Evolutionary conservation across 2,329 filamentous ascomycete species (phyloP).

Genomic region (Conoideocrella luteorostrata): DNA sequence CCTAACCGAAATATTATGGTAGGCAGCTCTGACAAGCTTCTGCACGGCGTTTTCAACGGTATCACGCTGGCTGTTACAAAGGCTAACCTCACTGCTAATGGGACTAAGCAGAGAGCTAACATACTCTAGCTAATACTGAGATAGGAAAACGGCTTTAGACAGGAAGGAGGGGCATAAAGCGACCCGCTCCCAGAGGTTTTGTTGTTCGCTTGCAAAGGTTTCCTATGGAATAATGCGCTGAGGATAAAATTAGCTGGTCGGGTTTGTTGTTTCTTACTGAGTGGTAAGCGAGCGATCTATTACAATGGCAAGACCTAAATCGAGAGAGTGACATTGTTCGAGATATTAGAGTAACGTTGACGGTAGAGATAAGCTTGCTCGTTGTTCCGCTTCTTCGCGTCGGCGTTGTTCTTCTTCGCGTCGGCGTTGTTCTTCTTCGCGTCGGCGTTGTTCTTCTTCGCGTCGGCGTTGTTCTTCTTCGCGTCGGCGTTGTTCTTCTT

Average conservation of each 20-base stretch:
- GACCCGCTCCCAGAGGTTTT: slow-evolving; percentile 24
- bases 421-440: no score
- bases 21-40: slow-evolving; percentile 23
- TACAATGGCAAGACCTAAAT: slow-evolving; percentile 22
- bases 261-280: slow-evolving; percentile 27
- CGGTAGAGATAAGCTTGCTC: slow-evolving; percentile 13
- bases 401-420: no score
- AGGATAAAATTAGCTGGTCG: slow-evolving; percentile 26
- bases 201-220: slow-evolving; percentile 23
- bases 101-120: slow-evolving; percentile 22
- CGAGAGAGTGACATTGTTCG: slow-evolving; percentile 25
- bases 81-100: slow-evolving; percentile 28
- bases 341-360: slow-evolving; percentile 23
- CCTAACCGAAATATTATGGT: slow-evolving; percentile 22
- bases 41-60: slow-evolving; percentile 30
- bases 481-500: no score
- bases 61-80: slow-evolving; percentile 26
- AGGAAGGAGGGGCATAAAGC: slow-evolving; percentile 18
- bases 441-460: no score
- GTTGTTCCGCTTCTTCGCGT: slow-evolving; percentile 19
- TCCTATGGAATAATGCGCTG: slow-evolving; percentile 29
- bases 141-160: slow-evolving; percentile 22
- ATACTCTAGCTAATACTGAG: slow-evolving; percentile 26
- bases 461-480: no score
- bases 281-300: slow-evolving; percentile 26